Evolutionary conservation across 148 eudicot genomes (phyloP), one percentile per base, ranked within the genome.

Genomic region (Rhododendron simsii): DNA sequence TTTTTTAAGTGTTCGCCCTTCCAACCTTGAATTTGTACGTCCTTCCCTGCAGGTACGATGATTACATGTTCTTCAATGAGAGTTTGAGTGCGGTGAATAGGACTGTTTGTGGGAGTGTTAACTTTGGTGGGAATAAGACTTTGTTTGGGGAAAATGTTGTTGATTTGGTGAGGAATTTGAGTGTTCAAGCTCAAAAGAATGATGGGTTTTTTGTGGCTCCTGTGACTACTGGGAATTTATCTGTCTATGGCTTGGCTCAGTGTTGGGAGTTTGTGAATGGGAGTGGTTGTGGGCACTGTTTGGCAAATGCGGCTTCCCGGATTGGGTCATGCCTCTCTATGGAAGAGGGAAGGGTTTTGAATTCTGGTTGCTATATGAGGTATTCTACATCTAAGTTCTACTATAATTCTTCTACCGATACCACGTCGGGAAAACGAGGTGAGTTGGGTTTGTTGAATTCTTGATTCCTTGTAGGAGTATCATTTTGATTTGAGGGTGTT

Each of bases 281-380:
- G 50, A 91, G 86, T 84, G 88, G 65, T 79, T 93, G 95, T 85
- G 55, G 51, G 76, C 15, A 57, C 13, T 92, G 95, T 88, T 89
- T 93, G 87, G 87, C 73, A 48, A 61, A 87, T 44, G 87, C 92
- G 0, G 86, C 76, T 16, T 53, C 85, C 3, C 81, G 44, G 73
- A 83, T 92, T 12, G 81, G 78, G 20, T 81, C 90, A 1, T 90
- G 93, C 51, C 59, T 81, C 35, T 89, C 93, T 0, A 88, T 81
- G 79, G 80, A 57, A 51, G 92, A 88, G 84, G 94, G 90, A 5
- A 87, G 90, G 59, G 94, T 79, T 13, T 45, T 92, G 89, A 90
- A 92, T 85, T 84, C 94, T 7, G 94, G 94, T 18, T 92, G 94
- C 73, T 92, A 90, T 51, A 12, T 92, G 87, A 91, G 93, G 86